These are phyloP conservation scores for Microcera coccophila DNA, from an alignment of 2,329 filamentous ascomycete genomes.

Conservation along the genomic window DNA sequence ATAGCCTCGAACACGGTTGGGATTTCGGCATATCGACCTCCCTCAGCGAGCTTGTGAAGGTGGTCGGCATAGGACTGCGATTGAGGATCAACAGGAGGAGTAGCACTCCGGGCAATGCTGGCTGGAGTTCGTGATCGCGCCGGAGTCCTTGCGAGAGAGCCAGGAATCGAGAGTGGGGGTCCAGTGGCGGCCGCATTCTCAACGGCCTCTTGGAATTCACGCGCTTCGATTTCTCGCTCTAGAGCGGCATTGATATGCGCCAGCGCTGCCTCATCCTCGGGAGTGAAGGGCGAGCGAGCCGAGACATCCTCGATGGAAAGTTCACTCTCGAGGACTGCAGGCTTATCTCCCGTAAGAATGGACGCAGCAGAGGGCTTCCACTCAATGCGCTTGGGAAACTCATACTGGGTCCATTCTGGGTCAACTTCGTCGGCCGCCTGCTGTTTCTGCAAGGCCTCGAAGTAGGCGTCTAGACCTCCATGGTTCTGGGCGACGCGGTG, in stretches of 20 bases:
- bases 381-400: constrained; percentile 82
- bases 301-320: constrained; percentile 36
- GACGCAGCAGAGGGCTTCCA: constrained; percentile 67
- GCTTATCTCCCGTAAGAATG: constrained; percentile 58
- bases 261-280: constrained; percentile 56
- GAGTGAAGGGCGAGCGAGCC: constrained; percentile 37
- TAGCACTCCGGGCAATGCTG: constrained; percentile 52
- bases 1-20: constrained; percentile 87
- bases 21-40: constrained; percentile 78
- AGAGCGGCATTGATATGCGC: constrained; percentile 84
- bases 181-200: constrained; percentile 38
- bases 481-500: constrained; percentile 53
- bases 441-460: constrained; percentile 80
- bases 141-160: constrained; percentile 41
- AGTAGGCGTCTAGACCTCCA: constrained; percentile 81
- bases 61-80: constrained; percentile 72
- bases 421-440: constrained; percentile 62
- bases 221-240: constrained; percentile 67
- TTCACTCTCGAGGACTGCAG: constrained; percentile 33
- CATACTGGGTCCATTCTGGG: constrained; percentile 86
- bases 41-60: constrained; percentile 67
- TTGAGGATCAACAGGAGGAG: constrained; percentile 60
- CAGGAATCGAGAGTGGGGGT: constrained; percentile 37
- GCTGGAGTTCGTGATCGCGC: constrained; percentile 40
- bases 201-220: constrained; percentile 43